Base-by-base conservation (phyloP, 257 asterid species). In the Buddleja alternifolia region DNA sequence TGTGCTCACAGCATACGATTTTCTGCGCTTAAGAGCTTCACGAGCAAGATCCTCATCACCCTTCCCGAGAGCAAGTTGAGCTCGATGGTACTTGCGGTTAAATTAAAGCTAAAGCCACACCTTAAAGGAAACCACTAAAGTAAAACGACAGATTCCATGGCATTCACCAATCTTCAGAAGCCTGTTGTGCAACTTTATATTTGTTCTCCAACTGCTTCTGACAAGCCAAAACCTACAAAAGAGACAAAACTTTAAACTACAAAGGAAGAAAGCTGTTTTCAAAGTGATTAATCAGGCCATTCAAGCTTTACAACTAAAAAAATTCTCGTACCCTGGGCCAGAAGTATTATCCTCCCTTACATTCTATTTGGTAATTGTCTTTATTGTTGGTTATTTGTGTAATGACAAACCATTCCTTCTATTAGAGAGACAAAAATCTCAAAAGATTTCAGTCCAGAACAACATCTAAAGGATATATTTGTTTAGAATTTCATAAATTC, bases 31-130 rank as follows among this genome's bases (percentile, higher is more conserved):
- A 19, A 93, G 96, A 63, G 99, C 99, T 80, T 93, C 97, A 84
- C 97, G 97, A 68, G 99, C 97, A 84, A 93, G 99, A 62, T 93
- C 96, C 58, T 93, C 99, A n/a, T 85, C 97, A 51, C 96, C 99
- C 84, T 90, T 93, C 55, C 80, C 92, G 56, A 93, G 90, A 70
- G 99, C 99, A 66, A 93, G 90, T 64, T 90, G 96, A 6, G 99
- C 99, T 85, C 89, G 86, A 16, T 84, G 88, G 58, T 90, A 90
- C 99, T 97, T 93, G 78, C 59, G 75, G 76, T 75, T 67, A 69
- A 71, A 76, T 73, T 51, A 66, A 66, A 50, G 60, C 47, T 70
- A 48, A 74, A 61, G 19, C 56, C 73, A 66, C 32, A 61, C 62
- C 55, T 60, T 70, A 32, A 41, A 63, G 60, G 45, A 71, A 63